Conservation (phyloP, 495 filamentous ascomycete species). For the Neurospora africana region DNA sequence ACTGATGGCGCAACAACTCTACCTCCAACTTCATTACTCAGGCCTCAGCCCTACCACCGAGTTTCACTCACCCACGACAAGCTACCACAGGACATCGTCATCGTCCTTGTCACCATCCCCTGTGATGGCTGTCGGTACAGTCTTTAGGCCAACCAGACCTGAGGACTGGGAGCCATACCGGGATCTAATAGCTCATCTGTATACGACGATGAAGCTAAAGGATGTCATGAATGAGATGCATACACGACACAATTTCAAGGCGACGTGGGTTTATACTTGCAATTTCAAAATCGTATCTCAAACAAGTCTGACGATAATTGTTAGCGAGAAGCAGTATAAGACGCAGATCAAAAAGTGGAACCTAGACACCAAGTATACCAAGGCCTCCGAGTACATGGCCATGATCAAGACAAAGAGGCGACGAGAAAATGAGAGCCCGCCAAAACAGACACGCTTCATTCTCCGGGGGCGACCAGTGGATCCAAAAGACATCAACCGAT, state of each 20-base stretch:
- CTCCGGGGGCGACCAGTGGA: slow-evolving; percentile 23
- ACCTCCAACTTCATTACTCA: neutral
- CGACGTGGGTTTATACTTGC: slow-evolving; percentile 17
- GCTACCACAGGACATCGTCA: neutral
- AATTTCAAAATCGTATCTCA: neutral
- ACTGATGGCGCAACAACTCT: neutral
- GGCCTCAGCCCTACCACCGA: neutral
- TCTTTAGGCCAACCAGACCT: slow-evolving; percentile 20
- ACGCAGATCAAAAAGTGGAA: slow-evolving; percentile 31
- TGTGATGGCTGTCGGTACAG: neutral
- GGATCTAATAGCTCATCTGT: slow-evolving; percentile 23
- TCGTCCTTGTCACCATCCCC: neutral
- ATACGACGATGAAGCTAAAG: slow-evolving; percentile 26
- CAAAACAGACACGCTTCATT: slow-evolving; percentile 22
- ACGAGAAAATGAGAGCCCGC: slow-evolving; percentile 16
- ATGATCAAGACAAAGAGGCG: slow-evolving; percentile 25
- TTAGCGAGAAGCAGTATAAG: slow-evolving; percentile 28
- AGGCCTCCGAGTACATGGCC: slow-evolving; percentile 27
- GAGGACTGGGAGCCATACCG: slow-evolving; percentile 29
- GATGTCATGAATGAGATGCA: slow-evolving; percentile 27
- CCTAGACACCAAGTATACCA: slow-evolving; percentile 31
- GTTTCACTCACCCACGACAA: neutral
- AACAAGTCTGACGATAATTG: neutral
- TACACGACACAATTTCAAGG: slow-evolving; percentile 20
- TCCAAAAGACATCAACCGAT: slow-evolving; percentile 25